Evolutionary conservation across 164 flowering plant species (phyloP), one percentile per base, ranked within the genome.

Genomic region (Piper longum): DNA sequence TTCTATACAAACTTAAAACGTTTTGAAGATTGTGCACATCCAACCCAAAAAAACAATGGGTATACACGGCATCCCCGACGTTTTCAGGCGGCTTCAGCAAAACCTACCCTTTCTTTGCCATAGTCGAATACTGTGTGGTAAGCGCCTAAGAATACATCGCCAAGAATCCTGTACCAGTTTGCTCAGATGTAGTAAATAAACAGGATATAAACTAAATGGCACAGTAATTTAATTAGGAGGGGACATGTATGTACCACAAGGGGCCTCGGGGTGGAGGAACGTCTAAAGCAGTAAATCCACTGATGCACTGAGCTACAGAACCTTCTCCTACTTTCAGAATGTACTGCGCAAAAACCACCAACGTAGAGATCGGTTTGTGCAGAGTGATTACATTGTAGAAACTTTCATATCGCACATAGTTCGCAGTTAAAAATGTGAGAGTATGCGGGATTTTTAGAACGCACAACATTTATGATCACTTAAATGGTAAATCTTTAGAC

Each of bases 201-300:
- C 40, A 36, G 7, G 17, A 56, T 40, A 36, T 36, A 41, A 39
- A 14, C 1, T 16, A 14, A 5, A 7, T 11, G 3, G 16, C 0
- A 5, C 17, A 63, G 3, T 14, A 39, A 39, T 13, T 4, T 4
- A 40, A 63, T 6, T 36, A 59, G 14, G 14, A 44, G 11, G 9
- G 42, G 12, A 39, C 5, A 16, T 51, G 54, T 16, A 56, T 13
- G 16, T 81, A 83, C 87, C 88, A 84, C 69, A 80, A 80, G 65
- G 93, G 87, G 45, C 89, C 89, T 5, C 82, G 86, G 45, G 88
- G 89, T 43, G 88, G 86, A 9, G 87, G 72, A 4, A 87, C 73
- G 64, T 87, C 95, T 64, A 87, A 67, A 63, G 87, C 90, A 8
- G 69, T 75, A 60, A 87, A 87, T 60, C 90, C 88, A 64, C 90